Base-by-base conservation (phyloP, 495 filamentous ascomycete genomes). In the Collariella sp. region DNA sequence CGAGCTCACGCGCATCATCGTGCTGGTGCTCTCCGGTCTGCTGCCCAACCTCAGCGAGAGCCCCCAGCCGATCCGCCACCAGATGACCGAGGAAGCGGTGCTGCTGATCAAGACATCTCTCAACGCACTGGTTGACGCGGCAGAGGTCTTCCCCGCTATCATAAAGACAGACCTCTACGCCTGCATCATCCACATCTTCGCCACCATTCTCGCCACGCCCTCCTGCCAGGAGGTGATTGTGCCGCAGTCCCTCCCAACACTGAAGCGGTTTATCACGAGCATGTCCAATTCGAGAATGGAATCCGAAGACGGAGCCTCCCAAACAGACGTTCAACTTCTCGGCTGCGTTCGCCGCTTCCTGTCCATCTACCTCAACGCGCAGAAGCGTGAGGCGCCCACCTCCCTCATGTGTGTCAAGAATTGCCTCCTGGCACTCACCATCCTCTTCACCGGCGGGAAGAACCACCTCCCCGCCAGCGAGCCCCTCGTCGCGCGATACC, bases 121-220 rank as follows among this genome's bases (percentile, higher is more conserved):
- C 16, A 83, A 88, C 58, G 87, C 94, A 10, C 80, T 99, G 2
- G 93, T 96, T 0, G 88, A 96, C 59, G 88, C 91, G 1, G 88
- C 94, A 7, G 87, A 91, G 44, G 89, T 96, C 15, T 99, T 99
- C 71, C 93, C 93, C 0, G 83, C 87, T 0, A 88, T 99, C 58
- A 99, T 99, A 71, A 89, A 90, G 67, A 89, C 89, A 45, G 93
- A 99, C 67, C 79, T 99, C 10, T 89, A 99, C 66, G 91, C 93
- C 41, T 96, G 91, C 64, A 95, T 97, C 60, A 76, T 97, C 33
- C 91, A 99, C 69, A 95, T 97, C 22, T 97, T 97, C 66, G 85
- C 85, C 39, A 95, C 88, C 5, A 94, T 96, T 45, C 83, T 99
- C 5, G 85, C 86, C 13, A 96, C 89, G 0, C 83, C 86, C 1